These are phyloP conservation scores for Citrus reticulata DNA, from an alignment of 345 rosid genomes.

Conservation along the genomic window DNA sequence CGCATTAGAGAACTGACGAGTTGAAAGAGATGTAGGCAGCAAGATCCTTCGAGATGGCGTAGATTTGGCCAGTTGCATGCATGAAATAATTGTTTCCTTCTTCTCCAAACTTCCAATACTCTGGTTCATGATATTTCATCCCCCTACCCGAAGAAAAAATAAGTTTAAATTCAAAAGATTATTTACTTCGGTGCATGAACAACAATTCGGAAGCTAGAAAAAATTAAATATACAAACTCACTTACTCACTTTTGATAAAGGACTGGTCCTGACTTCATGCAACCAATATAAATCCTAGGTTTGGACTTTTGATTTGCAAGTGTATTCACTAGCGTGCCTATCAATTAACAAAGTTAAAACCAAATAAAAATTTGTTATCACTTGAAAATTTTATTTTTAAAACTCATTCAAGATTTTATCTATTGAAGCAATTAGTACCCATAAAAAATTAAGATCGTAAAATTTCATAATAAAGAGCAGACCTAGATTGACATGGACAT, in stretches of 20 bases:
- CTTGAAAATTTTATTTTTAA: too few species aligned
- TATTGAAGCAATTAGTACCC: neutral
- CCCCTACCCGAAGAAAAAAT: conserved; percentile 31
- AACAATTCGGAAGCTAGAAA: neutral
- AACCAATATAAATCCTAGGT: conserved; percentile 81
- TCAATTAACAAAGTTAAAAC: too few species aligned
- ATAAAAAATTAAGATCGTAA: neutral
- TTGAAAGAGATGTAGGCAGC: conserved; percentile 78
- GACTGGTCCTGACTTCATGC: conserved; percentile 98
- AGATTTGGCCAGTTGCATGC: conserved; percentile 91
- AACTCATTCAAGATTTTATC: neutral
- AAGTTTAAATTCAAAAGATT: neutral
- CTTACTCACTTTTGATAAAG: conserved; percentile 60
- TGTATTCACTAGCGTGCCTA: conserved; percentile 53
- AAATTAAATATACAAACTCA: neutral
- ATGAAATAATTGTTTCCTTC: conserved; percentile 86
- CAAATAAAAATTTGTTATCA: neutral
- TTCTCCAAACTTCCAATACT: conserved; percentile 91
- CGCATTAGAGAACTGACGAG: conserved; percentile 34
- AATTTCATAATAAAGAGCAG: neutral
- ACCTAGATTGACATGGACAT: conserved; percentile 82
- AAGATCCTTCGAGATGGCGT: conserved; percentile 85
- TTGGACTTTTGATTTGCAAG: conserved; percentile 56
- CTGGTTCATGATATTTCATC: conserved; percentile 83
- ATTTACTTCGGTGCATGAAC: neutral